Evolutionary conservation across 2,329 filamentous ascomycete genomes (phyloP).

Genomic region (Cladophialophora yegresii): DNA sequence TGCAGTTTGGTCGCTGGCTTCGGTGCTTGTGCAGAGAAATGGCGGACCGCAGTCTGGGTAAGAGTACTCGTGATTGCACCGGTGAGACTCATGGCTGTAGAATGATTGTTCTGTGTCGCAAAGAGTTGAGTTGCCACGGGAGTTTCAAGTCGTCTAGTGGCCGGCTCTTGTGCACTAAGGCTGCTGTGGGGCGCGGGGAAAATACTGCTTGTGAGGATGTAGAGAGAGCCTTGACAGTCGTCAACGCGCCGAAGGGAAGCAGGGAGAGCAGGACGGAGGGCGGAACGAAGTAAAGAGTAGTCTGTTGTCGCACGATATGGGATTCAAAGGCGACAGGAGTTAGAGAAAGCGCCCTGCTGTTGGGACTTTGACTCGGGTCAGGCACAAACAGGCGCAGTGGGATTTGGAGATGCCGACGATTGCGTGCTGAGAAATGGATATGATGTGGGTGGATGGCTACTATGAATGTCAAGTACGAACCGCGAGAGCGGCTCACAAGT

Average conservation of each 20-base stretch:
- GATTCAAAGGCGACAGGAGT: slow-evolving; percentile 5
- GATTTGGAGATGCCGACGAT: neutral
- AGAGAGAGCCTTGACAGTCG: neutral
- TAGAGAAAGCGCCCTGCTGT: neutral
- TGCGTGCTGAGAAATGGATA: slow-evolving; percentile 19
- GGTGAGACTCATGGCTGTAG: slow-evolving; percentile 30
- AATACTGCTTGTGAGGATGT: neutral
- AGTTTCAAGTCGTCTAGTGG: neutral
- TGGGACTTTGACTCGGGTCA: slow-evolving; percentile 5
- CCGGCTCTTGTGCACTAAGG: neutral
- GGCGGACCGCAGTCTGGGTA: slow-evolving; percentile 43
- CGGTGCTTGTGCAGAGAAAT: slow-evolving; percentile 49
- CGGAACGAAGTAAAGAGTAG: neutral
- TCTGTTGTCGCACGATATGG: neutral
- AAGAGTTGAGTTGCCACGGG: neutral
- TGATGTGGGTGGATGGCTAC: slow-evolving; percentile 8
- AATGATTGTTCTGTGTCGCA: neutral
- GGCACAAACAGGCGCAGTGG: neutral
- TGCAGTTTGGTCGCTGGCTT: slow-evolving; percentile 45
- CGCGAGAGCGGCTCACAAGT: slow-evolving; percentile 1
- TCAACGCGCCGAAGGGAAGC: neutral
- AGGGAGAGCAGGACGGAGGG: slow-evolving; percentile 1
- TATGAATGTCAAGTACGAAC: neutral
- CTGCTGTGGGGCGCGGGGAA: neutral
- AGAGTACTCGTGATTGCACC: slow-evolving; percentile 22